Percentiles rank a stretch among this genome's conserved stretches.
Conservation (phyloP, 2,329 filamentous ascomycete species). For the Nemania diffusa region DNA sequence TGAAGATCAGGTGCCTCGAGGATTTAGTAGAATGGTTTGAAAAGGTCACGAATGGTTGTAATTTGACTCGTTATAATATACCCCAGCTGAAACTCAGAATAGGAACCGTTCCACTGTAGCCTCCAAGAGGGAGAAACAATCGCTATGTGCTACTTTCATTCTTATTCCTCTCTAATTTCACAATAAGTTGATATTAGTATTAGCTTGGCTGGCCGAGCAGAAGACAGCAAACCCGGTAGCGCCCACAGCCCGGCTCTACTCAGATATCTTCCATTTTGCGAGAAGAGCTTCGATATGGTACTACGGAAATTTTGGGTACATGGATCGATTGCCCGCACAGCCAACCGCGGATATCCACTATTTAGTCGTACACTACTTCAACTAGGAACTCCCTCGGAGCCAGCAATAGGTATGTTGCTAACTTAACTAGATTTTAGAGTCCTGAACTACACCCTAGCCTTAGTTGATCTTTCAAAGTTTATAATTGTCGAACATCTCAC, state of each 20-base stretch:
- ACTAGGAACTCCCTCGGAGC: not conserved
- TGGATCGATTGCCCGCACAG: not conserved
- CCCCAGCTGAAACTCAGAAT: not conserved
- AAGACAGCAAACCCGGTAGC: not conserved
- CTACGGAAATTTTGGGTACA: not conserved
- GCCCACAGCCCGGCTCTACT: not conserved
- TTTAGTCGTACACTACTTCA: not conserved
- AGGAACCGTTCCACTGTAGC: not conserved
- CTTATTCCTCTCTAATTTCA: not conserved
- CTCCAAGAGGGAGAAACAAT: not conserved
- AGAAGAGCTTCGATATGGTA: not conserved
- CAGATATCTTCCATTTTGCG: conserved; percentile 4
- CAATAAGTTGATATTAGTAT: not conserved
- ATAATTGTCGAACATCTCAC: conserved; percentile 3
- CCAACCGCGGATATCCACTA: not conserved
- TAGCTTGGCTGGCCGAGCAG: not conserved
- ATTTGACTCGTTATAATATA: not conserved
- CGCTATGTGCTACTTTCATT: not conserved
- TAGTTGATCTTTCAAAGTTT: not conserved
- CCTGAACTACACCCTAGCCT: not conserved
- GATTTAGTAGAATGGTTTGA: no score
- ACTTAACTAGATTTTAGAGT: not conserved
- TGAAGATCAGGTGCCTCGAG: no score
- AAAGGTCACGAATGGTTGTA: not conserved
- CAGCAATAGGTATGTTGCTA: not conserved